A percentile compares a stretch with the other conserved stretches of the same genome.
Conservation (phyloP, 495 filamentous ascomycete genomes). For the Penicillium angulare region DNA sequence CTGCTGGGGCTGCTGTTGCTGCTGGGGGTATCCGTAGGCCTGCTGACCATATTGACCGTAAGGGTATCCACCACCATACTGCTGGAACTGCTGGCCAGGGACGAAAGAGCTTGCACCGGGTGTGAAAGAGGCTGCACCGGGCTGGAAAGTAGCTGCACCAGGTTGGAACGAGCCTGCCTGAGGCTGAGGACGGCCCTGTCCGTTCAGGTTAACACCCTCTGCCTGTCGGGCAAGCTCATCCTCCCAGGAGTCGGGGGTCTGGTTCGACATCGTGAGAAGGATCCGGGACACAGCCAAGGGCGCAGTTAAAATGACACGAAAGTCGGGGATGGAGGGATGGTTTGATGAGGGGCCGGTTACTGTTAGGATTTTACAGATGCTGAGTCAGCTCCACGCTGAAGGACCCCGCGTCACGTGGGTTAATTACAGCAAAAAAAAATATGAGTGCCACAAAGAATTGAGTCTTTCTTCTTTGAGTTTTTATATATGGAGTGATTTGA, state of each 20-base stretch:
- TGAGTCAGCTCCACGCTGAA: constrained; percentile 44
- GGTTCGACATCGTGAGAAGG: constrained; percentile 66
- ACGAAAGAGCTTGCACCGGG: constrained; percentile 75
- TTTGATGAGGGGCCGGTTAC: constrained; percentile 20
- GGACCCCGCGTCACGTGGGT: constrained; percentile 25
- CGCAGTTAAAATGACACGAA: constrained; percentile 23
- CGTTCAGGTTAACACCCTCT: constrained; percentile 77
- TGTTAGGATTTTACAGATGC: constrained; percentile 26
- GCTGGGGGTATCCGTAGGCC: constrained; percentile 53
- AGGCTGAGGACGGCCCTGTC: constrained; percentile 69
- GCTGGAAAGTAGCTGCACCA: constrained; percentile 55
- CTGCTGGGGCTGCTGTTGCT: constrained; percentile 15
- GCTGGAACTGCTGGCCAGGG: constrained; percentile 65
- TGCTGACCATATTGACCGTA: constrained; percentile 45
- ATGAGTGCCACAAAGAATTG: neutral
- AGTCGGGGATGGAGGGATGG: constrained; percentile 14
- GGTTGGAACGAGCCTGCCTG: constrained; percentile 47
- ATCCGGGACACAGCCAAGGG: constrained; percentile 27
- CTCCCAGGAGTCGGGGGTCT: constrained; percentile 88
- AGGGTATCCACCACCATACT: constrained; percentile 37
- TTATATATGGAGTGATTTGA: neutral
- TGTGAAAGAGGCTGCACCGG: constrained; percentile 77
- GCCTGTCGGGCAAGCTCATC: constrained; percentile 88
- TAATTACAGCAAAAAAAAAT: constrained; percentile 1
- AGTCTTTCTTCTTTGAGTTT: neutral